Evolutionary conservation across 2,329 filamentous ascomycete species (phyloP).

Genomic region (Thermoascus crustaceus): DNA sequence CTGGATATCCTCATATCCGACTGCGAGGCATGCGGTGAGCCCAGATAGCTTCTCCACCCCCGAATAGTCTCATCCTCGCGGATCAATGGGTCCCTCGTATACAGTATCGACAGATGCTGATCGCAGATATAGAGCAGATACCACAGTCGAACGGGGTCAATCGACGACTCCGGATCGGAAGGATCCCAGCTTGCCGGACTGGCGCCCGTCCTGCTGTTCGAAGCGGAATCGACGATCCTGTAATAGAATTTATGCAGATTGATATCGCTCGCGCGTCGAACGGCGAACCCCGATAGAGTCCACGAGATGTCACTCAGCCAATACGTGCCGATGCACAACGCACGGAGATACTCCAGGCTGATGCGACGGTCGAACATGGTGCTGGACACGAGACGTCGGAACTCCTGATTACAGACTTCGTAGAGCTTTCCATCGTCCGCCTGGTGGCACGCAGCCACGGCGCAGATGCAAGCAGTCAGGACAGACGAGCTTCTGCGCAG

Average conservation of each 20-base stretch:
- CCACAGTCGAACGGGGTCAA: too few species aligned
- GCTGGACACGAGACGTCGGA: slow-evolving; percentile 35
- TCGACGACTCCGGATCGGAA: too few species aligned
- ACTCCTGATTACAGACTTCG: slow-evolving; percentile 34
- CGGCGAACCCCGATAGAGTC: slow-evolving; percentile 15
- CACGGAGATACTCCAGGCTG: slow-evolving; percentile 38
- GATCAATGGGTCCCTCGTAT: slow-evolving; percentile 28
- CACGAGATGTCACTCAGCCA: slow-evolving; percentile 40
- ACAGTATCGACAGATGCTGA: slow-evolving; percentile 30
- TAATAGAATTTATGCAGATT: slow-evolving; percentile 18
- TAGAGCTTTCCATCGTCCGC: slow-evolving; percentile 19
- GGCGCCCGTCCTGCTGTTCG: too few species aligned
- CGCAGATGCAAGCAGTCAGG: slow-evolving; percentile 38
- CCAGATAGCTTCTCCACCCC: slow-evolving; percentile 18
- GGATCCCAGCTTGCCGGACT: too few species aligned
- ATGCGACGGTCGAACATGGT: slow-evolving; percentile 39
- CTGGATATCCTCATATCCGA: slow-evolving; percentile 27
- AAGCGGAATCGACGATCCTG: slow-evolving; percentile 14
- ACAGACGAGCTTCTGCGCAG: slow-evolving; percentile 35
- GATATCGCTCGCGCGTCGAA: slow-evolving; percentile 16
- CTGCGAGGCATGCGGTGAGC: slow-evolving; percentile 22
- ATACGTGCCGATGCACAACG: slow-evolving; percentile 42
- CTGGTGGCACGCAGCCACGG: slow-evolving; percentile 40
- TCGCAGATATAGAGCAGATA: slow-evolving; percentile 32
- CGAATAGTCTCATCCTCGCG: slow-evolving; percentile 25